Conservation (phyloP, 129 eudicot species). For the carrot (Daucus carota) region DNA sequence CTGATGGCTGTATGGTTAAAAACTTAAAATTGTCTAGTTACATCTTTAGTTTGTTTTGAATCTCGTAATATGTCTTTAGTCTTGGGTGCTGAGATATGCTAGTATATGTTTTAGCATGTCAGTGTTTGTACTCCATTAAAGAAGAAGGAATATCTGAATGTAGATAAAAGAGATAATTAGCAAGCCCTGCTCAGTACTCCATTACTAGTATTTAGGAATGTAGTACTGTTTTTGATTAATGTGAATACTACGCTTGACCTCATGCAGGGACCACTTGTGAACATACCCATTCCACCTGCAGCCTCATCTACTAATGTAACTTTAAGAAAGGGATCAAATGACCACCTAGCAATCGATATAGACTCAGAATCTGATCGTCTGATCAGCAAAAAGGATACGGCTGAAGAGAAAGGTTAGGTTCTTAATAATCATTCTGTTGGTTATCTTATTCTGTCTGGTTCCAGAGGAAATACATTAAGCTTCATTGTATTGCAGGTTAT, state of each 20-base stretch:
- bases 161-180: not conserved
- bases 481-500: constrained; percentile 58
- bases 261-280: constrained; percentile 63
- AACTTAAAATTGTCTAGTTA: not conserved
- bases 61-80: no score
- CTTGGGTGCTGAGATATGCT: no score
- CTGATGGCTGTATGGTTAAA: not conserved
- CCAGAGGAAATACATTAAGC: not conserved
- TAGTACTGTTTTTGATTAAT: not conserved
- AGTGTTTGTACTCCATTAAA: no score
- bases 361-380: constrained; percentile 77
- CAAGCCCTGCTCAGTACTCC: not conserved
- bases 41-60: not conserved
- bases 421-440: not conserved
- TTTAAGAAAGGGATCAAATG: constrained; percentile 71
- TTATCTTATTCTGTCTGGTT: not conserved
- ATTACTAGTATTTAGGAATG: not conserved
- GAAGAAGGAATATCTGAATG: no score
- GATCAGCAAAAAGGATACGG: constrained; percentile 46
- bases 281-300: constrained; percentile 39
- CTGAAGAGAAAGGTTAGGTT: constrained; percentile 74
- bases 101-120: no score
- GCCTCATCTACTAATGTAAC: constrained; percentile 68
- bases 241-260: not conserved
- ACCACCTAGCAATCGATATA: constrained; percentile 71